phyloP scores from a whole-genome alignment of 169 alveolate species.

The Neospora caninum region DNA sequence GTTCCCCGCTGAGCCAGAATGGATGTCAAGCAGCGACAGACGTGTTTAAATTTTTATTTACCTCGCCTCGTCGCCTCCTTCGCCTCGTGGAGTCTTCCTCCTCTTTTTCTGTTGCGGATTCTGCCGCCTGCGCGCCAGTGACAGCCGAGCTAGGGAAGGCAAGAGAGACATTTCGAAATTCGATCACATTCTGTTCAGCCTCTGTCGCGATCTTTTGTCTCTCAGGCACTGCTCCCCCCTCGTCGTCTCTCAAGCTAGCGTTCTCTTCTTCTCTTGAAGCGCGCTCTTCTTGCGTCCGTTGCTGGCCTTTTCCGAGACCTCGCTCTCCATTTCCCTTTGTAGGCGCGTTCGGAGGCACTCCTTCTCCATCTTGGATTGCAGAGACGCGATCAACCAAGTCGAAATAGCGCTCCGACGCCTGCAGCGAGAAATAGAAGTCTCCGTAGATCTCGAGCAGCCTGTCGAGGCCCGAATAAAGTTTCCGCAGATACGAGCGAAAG shows the following conservation, averaged over 20 bases:
- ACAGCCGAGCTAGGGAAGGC: neutral
- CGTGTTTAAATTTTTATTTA: no score
- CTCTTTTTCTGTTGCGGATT: neutral
- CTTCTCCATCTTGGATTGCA: neutral
- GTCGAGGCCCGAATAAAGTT: constrained; percentile 53
- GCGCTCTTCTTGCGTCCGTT: neutral
- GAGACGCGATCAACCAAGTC: constrained; percentile 42
- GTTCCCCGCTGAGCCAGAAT: no score
- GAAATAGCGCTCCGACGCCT: constrained; percentile 51
- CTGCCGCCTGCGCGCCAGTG: neutral
- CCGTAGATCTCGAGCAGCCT: constrained; percentile 31
- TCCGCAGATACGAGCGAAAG: constrained; percentile 48
- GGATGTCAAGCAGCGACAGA: no score
- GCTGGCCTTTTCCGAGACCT: neutral
- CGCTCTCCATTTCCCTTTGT: neutral
- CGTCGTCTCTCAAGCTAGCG: no score
- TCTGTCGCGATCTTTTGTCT: neutral
- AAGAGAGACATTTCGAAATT: neutral
- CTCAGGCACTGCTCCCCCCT: no score
- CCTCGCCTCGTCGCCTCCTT: neutral
- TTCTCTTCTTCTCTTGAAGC: neutral
- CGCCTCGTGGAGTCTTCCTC: neutral
- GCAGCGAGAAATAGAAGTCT: constrained; percentile 17
- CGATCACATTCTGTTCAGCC: neutral
- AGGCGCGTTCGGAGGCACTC: neutral